Evolutionary conservation across 2,329 filamentous ascomycete species (phyloP).

Genomic region (Scedosporium boydii): DNA sequence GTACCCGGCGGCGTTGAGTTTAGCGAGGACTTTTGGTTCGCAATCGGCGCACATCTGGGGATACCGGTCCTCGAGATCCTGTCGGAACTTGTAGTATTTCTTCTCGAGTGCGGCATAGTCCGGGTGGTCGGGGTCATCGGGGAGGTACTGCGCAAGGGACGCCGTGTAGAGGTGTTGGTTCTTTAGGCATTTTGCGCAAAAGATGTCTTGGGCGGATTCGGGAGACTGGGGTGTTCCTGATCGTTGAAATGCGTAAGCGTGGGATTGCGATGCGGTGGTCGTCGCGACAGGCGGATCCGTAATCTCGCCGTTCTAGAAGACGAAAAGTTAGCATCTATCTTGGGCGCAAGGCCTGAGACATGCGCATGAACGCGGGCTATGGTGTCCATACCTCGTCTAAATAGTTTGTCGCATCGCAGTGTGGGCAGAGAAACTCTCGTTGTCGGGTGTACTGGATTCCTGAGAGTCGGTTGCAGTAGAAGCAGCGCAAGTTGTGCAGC

Average conservation of each 20-base stretch:
- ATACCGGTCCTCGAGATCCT: slow-evolving; percentile 69
- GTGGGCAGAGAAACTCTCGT: slow-evolving; percentile 60
- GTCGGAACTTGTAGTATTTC: slow-evolving; percentile 60
- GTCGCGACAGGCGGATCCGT: slow-evolving; percentile 69
- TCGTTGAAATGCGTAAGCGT: slow-evolving; percentile 38
- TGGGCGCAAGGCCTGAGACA: neutral
- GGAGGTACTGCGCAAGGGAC: slow-evolving; percentile 70
- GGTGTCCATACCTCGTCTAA: slow-evolving; percentile 60
- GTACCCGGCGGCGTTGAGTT: slow-evolving; percentile 64
- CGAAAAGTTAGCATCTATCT: neutral
- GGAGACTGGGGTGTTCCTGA: slow-evolving; percentile 22
- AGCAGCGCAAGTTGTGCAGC: slow-evolving; percentile 53
- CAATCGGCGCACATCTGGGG: slow-evolving; percentile 82
- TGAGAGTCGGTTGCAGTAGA: slow-evolving; percentile 72
- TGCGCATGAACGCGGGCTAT: no score
- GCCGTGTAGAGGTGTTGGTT: slow-evolving; percentile 79
- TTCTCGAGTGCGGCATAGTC: slow-evolving; percentile 60
- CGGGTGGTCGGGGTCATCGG: slow-evolving; percentile 53
- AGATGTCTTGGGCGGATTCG: slow-evolving; percentile 26
- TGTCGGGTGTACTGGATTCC: slow-evolving; percentile 46
- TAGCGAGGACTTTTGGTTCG: slow-evolving; percentile 60
- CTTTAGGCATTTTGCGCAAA: slow-evolving; percentile 72
- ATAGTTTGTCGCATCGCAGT: slow-evolving; percentile 82
- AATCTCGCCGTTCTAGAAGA: slow-evolving; percentile 69
- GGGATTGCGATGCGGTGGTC: slow-evolving; percentile 29